Percentiles rank a stretch among this genome's conserved stretches.
Conservation (phyloP, 441 rosid genomes). For the Populus tomentosa region DNA sequence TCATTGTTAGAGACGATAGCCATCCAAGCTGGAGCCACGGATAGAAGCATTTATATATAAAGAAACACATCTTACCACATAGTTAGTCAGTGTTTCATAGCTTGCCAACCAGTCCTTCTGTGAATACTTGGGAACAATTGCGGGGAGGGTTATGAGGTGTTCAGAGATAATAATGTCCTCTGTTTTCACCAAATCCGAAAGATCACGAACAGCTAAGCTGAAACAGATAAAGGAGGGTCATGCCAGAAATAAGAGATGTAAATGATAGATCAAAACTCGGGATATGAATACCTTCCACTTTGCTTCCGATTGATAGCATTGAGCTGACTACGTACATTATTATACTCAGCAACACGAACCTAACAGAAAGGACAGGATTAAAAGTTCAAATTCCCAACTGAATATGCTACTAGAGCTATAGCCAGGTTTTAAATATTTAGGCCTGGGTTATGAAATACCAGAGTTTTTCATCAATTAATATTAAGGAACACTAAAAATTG, state of each 20-base stretch:
- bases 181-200: slow-evolving; percentile 86
- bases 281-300: slow-evolving; percentile 73
- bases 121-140: slow-evolving; percentile 86
- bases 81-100: slow-evolving; percentile 85
- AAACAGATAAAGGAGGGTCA: slow-evolving; percentile 26
- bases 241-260: background rate
- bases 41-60: slow-evolving; percentile 1
- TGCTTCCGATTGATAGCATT: slow-evolving; percentile 95
- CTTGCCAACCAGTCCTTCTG: slow-evolving; percentile 95
- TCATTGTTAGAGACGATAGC: background rate
- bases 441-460: background rate
- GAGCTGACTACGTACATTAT: slow-evolving; percentile 88
- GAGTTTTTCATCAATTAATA: background rate
- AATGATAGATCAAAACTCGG: background rate
- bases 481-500: background rate
- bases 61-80: slow-evolving; percentile 62
- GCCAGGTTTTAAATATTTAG: background rate
- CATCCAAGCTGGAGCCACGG: background rate
- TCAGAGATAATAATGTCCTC: slow-evolving; percentile 85
- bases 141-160: slow-evolving; percentile 82
- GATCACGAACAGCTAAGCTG: slow-evolving; percentile 99
- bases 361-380: slow-evolving; percentile 28
- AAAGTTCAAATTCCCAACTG: slow-evolving; percentile 12
- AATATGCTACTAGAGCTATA: background rate
- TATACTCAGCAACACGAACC: slow-evolving; percentile 98